Evolutionary conservation across 805 yeast genomes (phyloP).

Genomic region (Spathaspora boniae): DNA sequence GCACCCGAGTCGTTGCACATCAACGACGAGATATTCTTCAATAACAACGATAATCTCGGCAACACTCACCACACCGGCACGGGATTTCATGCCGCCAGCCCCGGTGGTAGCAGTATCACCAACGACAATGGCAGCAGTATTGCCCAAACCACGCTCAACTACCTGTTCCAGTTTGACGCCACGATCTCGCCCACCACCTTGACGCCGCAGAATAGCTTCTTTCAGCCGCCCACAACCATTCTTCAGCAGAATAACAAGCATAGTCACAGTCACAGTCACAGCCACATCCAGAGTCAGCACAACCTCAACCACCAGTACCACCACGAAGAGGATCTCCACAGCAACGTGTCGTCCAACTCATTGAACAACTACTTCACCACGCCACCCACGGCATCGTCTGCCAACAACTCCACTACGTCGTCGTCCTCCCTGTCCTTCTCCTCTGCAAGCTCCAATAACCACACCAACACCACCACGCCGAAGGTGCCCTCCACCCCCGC

Average conservation of each 20-base stretch:
- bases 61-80: conserved; percentile 1
- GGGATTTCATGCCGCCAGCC: conserved; percentile 1
- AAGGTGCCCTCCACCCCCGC: conserved; percentile 3
- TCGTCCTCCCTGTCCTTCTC: conserved; percentile 5
- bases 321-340: conserved; percentile 2
- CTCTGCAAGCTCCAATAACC: conserved; percentile 2
- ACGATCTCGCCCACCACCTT: no score
- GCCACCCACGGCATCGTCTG: no score
- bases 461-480: conserved; percentile 4
- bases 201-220: no score
- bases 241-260: no score
- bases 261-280: no score
- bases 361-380: conserved; percentile 3
- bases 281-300: background rate
- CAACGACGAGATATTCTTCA: conserved; percentile 25
- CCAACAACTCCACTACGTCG: background rate
- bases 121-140: conserved; percentile 1
- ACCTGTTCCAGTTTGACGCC: no score
- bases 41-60: conserved; percentile 8
- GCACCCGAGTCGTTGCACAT: conserved; percentile 17
- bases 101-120: background rate
- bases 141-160: no score
- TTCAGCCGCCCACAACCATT: no score
- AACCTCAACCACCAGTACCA: background rate
- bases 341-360: conserved; percentile 5